These are phyloP conservation scores for Rubia peregrina DNA, from an alignment of 305 asterid species.

Conservation along the genomic window DNA sequence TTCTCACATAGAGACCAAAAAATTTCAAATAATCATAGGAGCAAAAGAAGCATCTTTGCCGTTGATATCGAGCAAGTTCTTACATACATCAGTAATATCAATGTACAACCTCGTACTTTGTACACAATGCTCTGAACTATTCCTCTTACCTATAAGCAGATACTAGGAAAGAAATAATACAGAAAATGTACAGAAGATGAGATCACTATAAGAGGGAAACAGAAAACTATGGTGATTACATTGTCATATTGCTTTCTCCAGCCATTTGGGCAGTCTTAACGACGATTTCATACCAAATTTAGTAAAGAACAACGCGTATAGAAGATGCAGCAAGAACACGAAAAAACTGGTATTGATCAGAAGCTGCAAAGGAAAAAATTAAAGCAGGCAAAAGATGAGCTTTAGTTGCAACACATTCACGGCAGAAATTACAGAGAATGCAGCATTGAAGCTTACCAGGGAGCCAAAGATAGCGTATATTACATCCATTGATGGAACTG, in stretches of 20 bases:
- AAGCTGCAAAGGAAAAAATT: conserved; percentile 47
- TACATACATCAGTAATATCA: background rate
- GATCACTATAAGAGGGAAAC: background rate
- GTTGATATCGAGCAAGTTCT: too few relatives aligned
- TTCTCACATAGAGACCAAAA: background rate
- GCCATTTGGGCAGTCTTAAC: conserved; percentile 78
- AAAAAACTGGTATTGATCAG: conserved; percentile 62
- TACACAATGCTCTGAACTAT: background rate
- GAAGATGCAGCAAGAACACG: conserved; percentile 71
- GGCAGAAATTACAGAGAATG: background rate
- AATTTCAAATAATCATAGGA: background rate
- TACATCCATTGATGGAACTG: conserved; percentile 70
- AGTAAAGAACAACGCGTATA: conserved; percentile 68
- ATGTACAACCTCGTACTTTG: background rate
- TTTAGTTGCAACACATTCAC: conserved; percentile 3
- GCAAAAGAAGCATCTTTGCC: background rate
- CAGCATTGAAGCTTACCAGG: conserved; percentile 41
- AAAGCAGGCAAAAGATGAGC: conserved; percentile 2
- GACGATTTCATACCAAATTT: conserved; percentile 73
- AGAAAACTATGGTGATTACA: background rate
- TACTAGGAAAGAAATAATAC: background rate
- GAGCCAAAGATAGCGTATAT: conserved; percentile 71
- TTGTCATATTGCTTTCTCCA: conserved; percentile 52
- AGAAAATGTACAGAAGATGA: background rate
- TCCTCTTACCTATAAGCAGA: background rate